Evolutionary conservation across 148 eudicot species (phyloP).

Genomic region (Vaccinium macrocarpon): DNA sequence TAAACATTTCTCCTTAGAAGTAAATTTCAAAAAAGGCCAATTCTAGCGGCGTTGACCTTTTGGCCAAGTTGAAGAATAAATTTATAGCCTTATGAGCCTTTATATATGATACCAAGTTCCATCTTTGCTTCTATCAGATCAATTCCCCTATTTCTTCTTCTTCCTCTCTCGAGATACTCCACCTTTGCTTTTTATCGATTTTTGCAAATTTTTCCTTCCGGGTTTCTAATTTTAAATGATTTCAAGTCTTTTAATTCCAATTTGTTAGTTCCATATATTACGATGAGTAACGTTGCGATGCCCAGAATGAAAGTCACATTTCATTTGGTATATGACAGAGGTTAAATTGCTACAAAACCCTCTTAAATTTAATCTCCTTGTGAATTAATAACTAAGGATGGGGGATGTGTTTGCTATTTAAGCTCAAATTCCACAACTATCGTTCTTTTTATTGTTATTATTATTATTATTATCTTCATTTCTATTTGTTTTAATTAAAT

Average conservation of each 20-base stretch:
- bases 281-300: constrained; percentile 35
- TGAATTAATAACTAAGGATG: not conserved
- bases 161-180: not conserved
- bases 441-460: not conserved
- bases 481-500: too few species aligned
- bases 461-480: too few species aligned
- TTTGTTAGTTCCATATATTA: not conserved
- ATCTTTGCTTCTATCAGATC: not conserved
- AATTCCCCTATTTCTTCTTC: not conserved
- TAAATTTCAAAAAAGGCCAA: not conserved
- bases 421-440: constrained; percentile 5
- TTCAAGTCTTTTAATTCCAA: not conserved
- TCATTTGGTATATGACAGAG: constrained; percentile 43
- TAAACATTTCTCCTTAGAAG: not conserved
- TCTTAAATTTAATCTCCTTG: not conserved
- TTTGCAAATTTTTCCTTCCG: not conserved
- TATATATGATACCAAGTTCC: constrained; percentile 1
- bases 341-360: constrained; percentile 11
- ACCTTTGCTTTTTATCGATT: not conserved
- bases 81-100: not conserved
- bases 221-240: not conserved
- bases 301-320: constrained; percentile 30
- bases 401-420: constrained; percentile 11
- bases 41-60: constrained; percentile 16
- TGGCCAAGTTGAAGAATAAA: not conserved